Base-by-base conservation (phyloP, 768 basidiomycete genomes). In the Amylocystis lapponica region DNA sequence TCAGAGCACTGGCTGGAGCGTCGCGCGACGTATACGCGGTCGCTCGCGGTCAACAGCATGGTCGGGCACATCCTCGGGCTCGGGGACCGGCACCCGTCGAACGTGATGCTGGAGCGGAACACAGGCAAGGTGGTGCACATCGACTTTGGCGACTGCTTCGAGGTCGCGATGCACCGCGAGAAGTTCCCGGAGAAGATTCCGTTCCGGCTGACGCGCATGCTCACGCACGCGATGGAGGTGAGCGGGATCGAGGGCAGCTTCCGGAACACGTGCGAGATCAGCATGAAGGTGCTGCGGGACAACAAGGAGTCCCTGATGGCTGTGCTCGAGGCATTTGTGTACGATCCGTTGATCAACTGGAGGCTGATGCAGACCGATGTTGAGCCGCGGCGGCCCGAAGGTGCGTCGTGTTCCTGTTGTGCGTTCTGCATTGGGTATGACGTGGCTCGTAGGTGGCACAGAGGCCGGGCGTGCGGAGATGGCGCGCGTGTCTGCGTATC, bases 261-360 rank as follows among this genome's bases (percentile, higher is more conserved):
- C 77, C 78, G 88, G 56, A 85, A 84, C 50, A 93, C 90, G 8
- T 97, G 92, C 72, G 93, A 96, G 58, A 93, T 93, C 46, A 89
- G 91, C n/a, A 98, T 99, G 95, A 76, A 79, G 43, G 96, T 99
- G 5, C 67, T 98, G 43, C 85, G 96, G 23, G 90, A 88, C 46
- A 98, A 99, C 68, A 93, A 93, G 66, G 96, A 99, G 62, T 96
- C 93, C n/a, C 70, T 99, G 46, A 92, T 98, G 89, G 96, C 96
- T 5, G 95, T 99, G 16, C 72, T 99, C 22, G 96, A 99, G 62
- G 95, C 96, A 6, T 98, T 99, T 60, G 94, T 98, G 8, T 97
- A 98, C 55, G 96, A 99, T 58, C 96, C 96, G 11, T 68, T 99
- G 44, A 94, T 98, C 70, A 95, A 92, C 57, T 99, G 94, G 93